Evolutionary conservation across 1,284 basidiomycete species (phyloP).

Genomic region (Naganishia liquefaciens): DNA sequence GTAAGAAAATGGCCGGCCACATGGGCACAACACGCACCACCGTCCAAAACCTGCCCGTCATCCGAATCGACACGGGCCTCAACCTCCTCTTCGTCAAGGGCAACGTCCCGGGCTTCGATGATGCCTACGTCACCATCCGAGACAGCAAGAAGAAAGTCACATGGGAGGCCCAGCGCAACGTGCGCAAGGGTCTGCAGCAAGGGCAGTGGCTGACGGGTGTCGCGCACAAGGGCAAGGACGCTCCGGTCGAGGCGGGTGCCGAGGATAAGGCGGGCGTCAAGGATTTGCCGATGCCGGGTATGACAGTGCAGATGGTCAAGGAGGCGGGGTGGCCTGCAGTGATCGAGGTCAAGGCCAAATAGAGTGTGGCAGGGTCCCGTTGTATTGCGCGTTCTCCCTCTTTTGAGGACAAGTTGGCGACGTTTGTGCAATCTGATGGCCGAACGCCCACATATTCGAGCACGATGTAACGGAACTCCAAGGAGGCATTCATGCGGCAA

Average conservation of each 20-base stretch:
- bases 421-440: no score
- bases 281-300: slow-evolving; percentile 27
- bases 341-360: slow-evolving; percentile 48
- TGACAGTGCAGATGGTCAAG: slow-evolving; percentile 35
- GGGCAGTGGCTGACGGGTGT: slow-evolving; percentile 65
- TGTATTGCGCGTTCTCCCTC: no score
- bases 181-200: slow-evolving; percentile 69
- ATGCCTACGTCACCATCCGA: slow-evolving; percentile 63
- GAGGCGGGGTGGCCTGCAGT: slow-evolving; percentile 47
- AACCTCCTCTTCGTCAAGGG: slow-evolving; percentile 83
- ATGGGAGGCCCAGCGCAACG: slow-evolving; percentile 61
- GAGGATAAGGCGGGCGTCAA: slow-evolving; percentile 5
- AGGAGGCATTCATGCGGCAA: no score
- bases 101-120: slow-evolving; percentile 59
- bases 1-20: slow-evolving; percentile 97
- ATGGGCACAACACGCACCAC: slow-evolving; percentile 84
- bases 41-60: slow-evolving; percentile 82
- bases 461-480: no score
- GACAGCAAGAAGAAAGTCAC: slow-evolving; percentile 84
- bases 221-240: slow-evolving; percentile 4
- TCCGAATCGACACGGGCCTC: slow-evolving; percentile 80
- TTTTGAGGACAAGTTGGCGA: no score
- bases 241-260: neutral
- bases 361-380: neutral
- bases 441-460: no score